A percentile compares a stretch with the other conserved stretches of the same genome.
phyloP scores from a whole-genome alignment of 2,329 filamentous ascomycete genomes.

The Cladosporium sp. region DNA sequence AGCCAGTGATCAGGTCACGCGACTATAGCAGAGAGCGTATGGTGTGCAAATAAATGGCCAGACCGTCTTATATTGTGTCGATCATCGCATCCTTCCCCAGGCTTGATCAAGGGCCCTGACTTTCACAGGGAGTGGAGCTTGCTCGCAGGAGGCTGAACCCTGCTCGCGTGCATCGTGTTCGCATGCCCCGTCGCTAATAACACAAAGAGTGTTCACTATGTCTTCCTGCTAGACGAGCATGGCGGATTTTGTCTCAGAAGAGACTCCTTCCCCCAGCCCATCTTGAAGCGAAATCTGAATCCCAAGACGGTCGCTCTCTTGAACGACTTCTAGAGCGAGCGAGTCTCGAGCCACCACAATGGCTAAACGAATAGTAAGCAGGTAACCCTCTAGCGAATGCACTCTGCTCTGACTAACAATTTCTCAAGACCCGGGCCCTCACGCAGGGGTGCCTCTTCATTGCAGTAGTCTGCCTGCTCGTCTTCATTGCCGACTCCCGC shows the following conservation, averaged over 20 bases:
- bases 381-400: not conserved
- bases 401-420: not conserved
- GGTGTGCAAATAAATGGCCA: conserved; percentile 11
- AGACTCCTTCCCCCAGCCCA: not conserved
- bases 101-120: not conserved
- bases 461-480: conserved; percentile 64
- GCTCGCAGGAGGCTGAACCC: not conserved
- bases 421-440: conserved; percentile 58
- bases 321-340: not conserved
- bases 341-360: conserved; percentile 4
- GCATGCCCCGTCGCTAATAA: not conserved
- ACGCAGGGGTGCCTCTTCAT: conserved; percentile 72
- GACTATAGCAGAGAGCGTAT: not conserved
- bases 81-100: conserved; percentile 12
- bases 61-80: not conserved
- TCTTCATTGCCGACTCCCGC: conserved; percentile 84
- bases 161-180: conserved; percentile 9
- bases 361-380: conserved; percentile 20
- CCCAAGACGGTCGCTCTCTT: not conserved
- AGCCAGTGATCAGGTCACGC: conserved; percentile 1
- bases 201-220: not conserved
- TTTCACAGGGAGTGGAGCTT: conserved; percentile 3
- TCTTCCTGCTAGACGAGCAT: conserved; percentile 1
- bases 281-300: not conserved
- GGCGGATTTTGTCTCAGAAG: not conserved